Evolutionary conservation across 139 green algal species (phyloP), one percentile per base, ranked within the genome.

Genomic region (Desmodesmus armatus): DNA sequence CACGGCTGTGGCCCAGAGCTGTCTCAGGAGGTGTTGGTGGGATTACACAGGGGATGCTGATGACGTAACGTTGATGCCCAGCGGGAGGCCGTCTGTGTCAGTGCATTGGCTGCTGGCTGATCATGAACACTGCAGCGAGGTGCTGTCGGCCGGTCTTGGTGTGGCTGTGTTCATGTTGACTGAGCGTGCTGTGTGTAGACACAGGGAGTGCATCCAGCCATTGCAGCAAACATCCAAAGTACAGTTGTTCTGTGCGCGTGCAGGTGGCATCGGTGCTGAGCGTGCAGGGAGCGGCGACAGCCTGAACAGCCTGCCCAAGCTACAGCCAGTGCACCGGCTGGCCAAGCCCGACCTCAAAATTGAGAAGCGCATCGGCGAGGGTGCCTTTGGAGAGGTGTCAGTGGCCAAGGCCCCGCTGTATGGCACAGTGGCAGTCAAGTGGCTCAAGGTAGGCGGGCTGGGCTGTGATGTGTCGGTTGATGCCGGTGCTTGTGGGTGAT

Each of bases 361-460:
- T 27, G 77, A 96, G 39, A 70, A 73, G 6, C 92, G 93, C 78
- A 96, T 97, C 73, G 94, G 94, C 19, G 94, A 97, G 87, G 94
- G 94, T 6, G 90, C 90, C 51, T 97, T 97, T 91, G 94, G 94
- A 6, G 94, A 97, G 91, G 94, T 97, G 63, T 94, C 87, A 3
- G 84, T 93, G n/a, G 92, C 91, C 5, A 83, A 91, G 29, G 91
- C 90, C 66, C 83, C 90, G 21, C 91, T 91, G 9, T 96, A 95
- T 83, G 94, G 94, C 74, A 90, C 89, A 2, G 94, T 97, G 3
- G 94, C 94, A 0, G 86, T 97, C 84, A 97, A 97, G 83, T 97
- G 94, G 94, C 92, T 97, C 63, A 97, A 96, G 91, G 91, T 92
- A 40, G 2, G 85, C 21, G 13, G 43, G 25, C 9, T n/a, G n/a